Conservation (phyloP, 208 protist species). For the Leishmania tropica region DNA sequence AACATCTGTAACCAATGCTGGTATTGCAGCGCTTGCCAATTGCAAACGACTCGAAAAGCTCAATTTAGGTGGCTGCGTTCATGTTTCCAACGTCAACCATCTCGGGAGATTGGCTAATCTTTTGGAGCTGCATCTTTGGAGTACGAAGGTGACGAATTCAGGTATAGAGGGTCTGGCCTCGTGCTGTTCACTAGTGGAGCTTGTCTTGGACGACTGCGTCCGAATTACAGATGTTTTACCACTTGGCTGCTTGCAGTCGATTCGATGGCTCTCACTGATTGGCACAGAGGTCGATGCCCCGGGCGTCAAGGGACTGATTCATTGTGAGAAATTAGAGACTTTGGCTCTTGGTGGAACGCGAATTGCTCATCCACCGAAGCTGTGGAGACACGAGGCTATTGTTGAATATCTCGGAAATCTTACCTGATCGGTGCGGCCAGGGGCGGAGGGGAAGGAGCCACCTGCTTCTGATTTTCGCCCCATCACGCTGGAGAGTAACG, state of each 20-base stretch:
- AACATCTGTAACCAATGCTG: slow-evolving; percentile 36
- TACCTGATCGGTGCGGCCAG: background rate
- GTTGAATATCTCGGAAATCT: slow-evolving; percentile 40
- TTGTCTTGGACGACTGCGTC: slow-evolving; percentile 52
- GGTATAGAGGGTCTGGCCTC: slow-evolving; percentile 38
- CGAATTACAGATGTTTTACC: slow-evolving; percentile 42
- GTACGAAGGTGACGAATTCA: slow-evolving; percentile 43
- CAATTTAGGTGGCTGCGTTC: slow-evolving; percentile 44
- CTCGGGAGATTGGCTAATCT: slow-evolving; percentile 29
- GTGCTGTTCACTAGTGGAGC: slow-evolving; percentile 42
- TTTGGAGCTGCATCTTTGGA: slow-evolving; percentile 62
- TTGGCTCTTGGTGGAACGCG: slow-evolving; percentile 44
- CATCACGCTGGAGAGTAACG: no score
- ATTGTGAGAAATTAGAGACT: slow-evolving; percentile 41
- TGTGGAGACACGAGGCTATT: slow-evolving; percentile 41
- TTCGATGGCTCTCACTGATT: slow-evolving; percentile 47
- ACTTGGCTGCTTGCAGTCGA: slow-evolving; percentile 26
- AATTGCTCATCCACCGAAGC: slow-evolving; percentile 38
- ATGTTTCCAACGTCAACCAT: slow-evolving; percentile 56
- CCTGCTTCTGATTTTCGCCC: slow-evolving; percentile 13
- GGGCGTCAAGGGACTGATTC: slow-evolving; percentile 44
- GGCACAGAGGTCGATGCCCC: slow-evolving; percentile 38
- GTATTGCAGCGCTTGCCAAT: slow-evolving; percentile 26
- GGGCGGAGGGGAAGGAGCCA: slow-evolving; percentile 14
- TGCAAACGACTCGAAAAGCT: slow-evolving; percentile 50